phyloP scores from a whole-genome alignment of 176 grass and related monocot species.

The Oryza brachyantha region DNA sequence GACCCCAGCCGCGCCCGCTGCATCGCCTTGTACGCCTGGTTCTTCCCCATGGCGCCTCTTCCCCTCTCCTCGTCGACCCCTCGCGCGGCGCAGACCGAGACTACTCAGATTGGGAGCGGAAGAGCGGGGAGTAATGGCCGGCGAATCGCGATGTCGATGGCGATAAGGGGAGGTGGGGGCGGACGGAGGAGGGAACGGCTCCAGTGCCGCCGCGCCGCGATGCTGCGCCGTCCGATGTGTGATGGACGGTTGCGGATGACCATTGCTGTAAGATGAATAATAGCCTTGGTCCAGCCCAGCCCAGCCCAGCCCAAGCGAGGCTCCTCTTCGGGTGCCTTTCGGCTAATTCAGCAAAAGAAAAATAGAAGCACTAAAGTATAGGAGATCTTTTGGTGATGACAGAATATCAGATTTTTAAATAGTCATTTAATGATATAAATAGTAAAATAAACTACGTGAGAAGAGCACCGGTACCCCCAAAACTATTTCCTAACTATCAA shows the following conservation, averaged over 20 bases:
- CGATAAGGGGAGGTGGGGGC: slow-evolving; percentile 12
- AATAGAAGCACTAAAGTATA: too few relatives aligned
- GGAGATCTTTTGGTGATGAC: too few relatives aligned
- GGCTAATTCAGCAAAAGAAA: too few relatives aligned
- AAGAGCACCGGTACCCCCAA: too few relatives aligned
- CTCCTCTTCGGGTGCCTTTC: too few relatives aligned
- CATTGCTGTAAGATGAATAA: neutral
- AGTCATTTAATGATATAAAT: too few relatives aligned
- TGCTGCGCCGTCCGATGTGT: neutral
- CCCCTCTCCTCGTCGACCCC: neutral
- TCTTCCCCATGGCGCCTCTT: slow-evolving; percentile 71
- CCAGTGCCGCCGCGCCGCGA: neutral
- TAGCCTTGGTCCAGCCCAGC: too few relatives aligned
- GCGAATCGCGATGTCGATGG: slow-evolving; percentile 16
- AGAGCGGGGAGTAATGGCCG: slow-evolving; percentile 18
- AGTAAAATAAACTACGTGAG: too few relatives aligned
- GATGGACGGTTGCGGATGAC: neutral
- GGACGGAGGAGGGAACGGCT: neutral
- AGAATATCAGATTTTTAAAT: too few relatives aligned
- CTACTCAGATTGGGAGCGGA: slow-evolving; percentile 24
- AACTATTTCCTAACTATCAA: too few relatives aligned
- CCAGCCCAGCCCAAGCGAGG: too few relatives aligned
- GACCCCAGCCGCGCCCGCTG: slow-evolving; percentile 85
- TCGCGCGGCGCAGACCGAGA: neutral
- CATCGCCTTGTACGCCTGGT: slow-evolving; percentile 99